These are phyloP conservation scores for Phragmites australis DNA, from an alignment of 176 grass and related monocot species.

Conservation along the genomic window DNA sequence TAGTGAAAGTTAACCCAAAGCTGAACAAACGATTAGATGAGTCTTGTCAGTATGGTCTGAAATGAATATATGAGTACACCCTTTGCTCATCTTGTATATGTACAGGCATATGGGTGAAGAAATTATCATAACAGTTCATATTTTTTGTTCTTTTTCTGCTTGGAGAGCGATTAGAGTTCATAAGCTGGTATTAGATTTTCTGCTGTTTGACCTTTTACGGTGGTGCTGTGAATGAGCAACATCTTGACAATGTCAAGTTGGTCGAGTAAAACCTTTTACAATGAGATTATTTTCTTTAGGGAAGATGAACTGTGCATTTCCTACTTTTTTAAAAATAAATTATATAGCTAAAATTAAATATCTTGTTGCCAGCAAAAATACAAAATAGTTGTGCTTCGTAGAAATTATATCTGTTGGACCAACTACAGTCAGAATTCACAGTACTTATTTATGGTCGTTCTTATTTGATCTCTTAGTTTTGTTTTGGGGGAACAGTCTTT, in stretches of 20 bases:
- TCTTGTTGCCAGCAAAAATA: conserved; percentile 24
- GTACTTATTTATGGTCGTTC: not conserved
- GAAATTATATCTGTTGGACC: not conserved
- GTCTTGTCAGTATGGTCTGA: not conserved
- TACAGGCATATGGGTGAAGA: not conserved
- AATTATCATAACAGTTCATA: not conserved
- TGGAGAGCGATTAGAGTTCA: not conserved
- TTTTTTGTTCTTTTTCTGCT: not conserved
- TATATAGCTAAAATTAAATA: not conserved
- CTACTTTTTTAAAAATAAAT: conserved; percentile 13
- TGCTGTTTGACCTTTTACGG: conserved; percentile 1
- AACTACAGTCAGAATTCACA: not conserved
- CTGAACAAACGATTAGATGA: not conserved
- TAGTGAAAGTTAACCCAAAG: conserved; percentile 12
- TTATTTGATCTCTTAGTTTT: not conserved
- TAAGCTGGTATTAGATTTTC: conserved; percentile 30
- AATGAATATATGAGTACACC: not conserved
- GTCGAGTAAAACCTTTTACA: not conserved
- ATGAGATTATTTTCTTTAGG: conserved; percentile 9
- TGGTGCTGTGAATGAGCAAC: not conserved
- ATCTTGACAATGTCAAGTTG: conserved; percentile 7
- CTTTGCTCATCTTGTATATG: conserved; percentile 20
- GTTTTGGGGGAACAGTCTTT: not conserved
- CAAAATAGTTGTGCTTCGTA: conserved; percentile 7
- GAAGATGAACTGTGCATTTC: conserved; percentile 1